These are phyloP conservation scores for Mucor circinelloides DNA, from an alignment of 371 early-diverging fungal species.

Conservation along the genomic window DNA sequence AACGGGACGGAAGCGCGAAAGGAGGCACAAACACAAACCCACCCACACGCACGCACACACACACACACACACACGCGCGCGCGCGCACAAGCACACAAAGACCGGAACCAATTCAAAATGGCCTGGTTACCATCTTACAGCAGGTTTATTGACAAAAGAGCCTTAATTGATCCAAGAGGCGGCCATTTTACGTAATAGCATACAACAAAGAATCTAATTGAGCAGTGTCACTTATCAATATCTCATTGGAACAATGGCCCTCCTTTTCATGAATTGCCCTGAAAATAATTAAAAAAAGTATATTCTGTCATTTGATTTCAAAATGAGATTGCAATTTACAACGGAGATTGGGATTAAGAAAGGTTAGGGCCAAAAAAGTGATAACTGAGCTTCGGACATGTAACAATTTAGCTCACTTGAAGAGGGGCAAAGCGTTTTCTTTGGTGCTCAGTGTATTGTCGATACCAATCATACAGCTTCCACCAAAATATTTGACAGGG, in stretches of 20 bases:
- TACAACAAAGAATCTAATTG: neutral
- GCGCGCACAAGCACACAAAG: neutral
- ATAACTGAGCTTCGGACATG: neutral
- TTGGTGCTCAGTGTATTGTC: neutral
- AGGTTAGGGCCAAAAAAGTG: neutral
- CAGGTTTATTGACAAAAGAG: neutral
- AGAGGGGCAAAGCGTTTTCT: neutral
- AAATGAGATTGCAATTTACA: neutral
- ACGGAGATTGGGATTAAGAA: neutral
- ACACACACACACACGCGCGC: neutral
- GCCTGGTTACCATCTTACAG: neutral
- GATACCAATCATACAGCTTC: neutral
- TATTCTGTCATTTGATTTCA: neutral
- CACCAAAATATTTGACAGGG: neutral
- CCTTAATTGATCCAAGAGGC: neutral
- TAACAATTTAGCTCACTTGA: neutral
- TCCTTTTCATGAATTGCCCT: neutral
- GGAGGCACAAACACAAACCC: too few relatives aligned
- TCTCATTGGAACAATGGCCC: neutral
- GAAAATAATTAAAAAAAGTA: neutral
- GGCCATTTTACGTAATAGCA: neutral
- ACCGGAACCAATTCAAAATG: neutral
- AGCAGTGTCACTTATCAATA: neutral
- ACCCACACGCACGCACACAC: neutral
- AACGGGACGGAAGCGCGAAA: conserved; percentile 1